Evolutionary conservation across 2,329 filamentous ascomycete genomes (phyloP).

Genomic region (Arthrobotrys sinensis): DNA sequence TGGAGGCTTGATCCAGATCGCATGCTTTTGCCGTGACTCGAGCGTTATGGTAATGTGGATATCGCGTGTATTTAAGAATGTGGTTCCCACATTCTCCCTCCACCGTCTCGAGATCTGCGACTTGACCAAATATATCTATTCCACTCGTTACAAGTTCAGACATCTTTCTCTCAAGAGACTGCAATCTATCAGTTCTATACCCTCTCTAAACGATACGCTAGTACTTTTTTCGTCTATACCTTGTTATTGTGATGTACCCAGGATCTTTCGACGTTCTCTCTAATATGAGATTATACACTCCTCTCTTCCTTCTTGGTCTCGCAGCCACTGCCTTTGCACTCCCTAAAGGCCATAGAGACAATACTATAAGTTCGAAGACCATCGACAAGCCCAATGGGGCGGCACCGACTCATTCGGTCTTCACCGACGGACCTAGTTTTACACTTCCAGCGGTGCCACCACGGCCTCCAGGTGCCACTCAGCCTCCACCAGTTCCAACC

Average conservation of each 20-base stretch:
- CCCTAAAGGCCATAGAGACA: slow-evolving; percentile 35
- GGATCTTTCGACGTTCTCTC: background rate
- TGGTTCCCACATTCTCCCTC: background rate
- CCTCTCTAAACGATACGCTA: too few relatives aligned
- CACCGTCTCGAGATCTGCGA: too few relatives aligned
- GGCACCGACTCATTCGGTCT: background rate
- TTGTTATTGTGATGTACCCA: too few relatives aligned
- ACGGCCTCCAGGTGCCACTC: slow-evolving; percentile 31
- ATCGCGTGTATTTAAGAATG: slow-evolving; percentile 9
- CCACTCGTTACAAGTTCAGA: slow-evolving; percentile 3
- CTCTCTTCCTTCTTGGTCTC: slow-evolving; percentile 12
- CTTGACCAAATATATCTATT: slow-evolving; percentile 9
- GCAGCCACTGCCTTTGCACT: slow-evolving; percentile 17
- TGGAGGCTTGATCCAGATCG: slow-evolving; percentile 8
- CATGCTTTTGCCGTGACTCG: slow-evolving; percentile 19
- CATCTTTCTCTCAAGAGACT: background rate
- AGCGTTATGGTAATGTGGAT: background rate
- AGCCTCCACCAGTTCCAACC: slow-evolving; percentile 19
- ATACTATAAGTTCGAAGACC: background rate
- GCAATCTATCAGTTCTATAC: too few relatives aligned
- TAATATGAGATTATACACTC: slow-evolving; percentile 21
- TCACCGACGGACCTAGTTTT: slow-evolving; percentile 38
- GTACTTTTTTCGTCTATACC: too few relatives aligned
- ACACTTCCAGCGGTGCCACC: slow-evolving; percentile 25
- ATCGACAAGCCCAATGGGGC: background rate